These are phyloP conservation scores for Colletotrichum costaricense DNA, from an alignment of 2,329 filamentous ascomycete genomes.

Conservation along the genomic window DNA sequence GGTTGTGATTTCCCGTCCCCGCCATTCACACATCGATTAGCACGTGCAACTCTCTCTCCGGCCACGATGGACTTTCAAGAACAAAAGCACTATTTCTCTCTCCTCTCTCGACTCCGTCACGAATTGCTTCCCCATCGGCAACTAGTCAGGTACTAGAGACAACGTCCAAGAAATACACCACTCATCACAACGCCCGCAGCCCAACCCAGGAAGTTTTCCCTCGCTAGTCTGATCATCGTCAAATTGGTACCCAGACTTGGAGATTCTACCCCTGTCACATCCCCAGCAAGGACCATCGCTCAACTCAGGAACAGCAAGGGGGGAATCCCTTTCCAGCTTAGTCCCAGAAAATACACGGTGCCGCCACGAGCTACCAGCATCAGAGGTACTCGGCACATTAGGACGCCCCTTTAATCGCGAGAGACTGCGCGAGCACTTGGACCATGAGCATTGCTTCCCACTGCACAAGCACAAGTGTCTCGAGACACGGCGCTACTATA, in stretches of 20 bases:
- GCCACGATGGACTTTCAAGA: background rate
- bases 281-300: conserved; percentile 22
- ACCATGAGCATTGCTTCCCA: background rate
- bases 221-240: conserved; percentile 26
- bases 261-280: conserved; percentile 21
- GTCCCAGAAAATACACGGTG: background rate
- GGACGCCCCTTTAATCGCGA: conserved; percentile 21
- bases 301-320: conserved; percentile 25
- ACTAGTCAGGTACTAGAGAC: conserved; percentile 18
- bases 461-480: background rate
- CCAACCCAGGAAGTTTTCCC: conserved; percentile 12
- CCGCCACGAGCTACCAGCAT: conserved; percentile 12
- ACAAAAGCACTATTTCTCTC: background rate
- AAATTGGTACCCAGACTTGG: conserved; percentile 33
- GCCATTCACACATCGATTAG: background rate
- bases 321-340: background rate
- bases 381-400: conserved; percentile 24
- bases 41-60: background rate
- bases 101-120: background rate
- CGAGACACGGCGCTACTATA: background rate
- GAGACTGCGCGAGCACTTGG: conserved; percentile 8
- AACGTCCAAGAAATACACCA: conserved; percentile 11
- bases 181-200: conserved; percentile 10
- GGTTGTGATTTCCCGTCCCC: background rate
- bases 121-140: background rate